Conservation (phyloP, 2,329 filamentous ascomycete genomes). For the Arthrobotrys sphaeroides region DNA sequence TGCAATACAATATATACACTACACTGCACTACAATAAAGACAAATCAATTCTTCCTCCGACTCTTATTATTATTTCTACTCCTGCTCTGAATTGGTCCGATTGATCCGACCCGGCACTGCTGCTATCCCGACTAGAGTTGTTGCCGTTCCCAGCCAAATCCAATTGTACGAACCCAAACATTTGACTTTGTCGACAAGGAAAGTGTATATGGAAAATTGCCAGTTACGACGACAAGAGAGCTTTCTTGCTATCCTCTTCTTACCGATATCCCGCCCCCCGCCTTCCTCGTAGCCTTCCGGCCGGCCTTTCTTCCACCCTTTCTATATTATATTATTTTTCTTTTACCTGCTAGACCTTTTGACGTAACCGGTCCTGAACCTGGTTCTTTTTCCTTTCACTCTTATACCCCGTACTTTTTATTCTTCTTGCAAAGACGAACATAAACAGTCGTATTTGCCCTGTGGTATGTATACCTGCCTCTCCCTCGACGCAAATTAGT, state of each 20-base stretch:
- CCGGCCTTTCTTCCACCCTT: background rate
- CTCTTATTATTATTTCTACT: background rate
- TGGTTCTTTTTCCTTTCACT: background rate
- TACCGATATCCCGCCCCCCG: constrained; percentile 47
- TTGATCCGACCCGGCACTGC: constrained; percentile 12
- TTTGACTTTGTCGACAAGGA: constrained; percentile 46
- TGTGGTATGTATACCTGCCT: constrained; percentile 37
- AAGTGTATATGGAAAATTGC: constrained; percentile 54
- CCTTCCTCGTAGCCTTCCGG: constrained; percentile 26
- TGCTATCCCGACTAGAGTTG: constrained; percentile 22
- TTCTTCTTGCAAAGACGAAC: too few species aligned
- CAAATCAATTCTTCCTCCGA: background rate
- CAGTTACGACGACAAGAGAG: constrained; percentile 51
- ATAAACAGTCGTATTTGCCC: background rate
- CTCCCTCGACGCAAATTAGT: constrained; percentile 12
- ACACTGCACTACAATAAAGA: background rate
- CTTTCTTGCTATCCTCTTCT: constrained; percentile 52
- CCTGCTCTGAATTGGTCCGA: background rate
- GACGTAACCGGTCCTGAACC: constrained; percentile 17
- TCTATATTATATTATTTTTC: background rate
- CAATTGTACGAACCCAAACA: constrained; percentile 43
- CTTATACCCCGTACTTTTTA: too few species aligned
- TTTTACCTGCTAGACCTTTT: constrained; percentile 6
- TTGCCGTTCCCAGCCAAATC: constrained; percentile 43
- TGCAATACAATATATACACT: background rate